A percentile compares a stretch with the other conserved stretches of the same genome.
These are phyloP conservation scores for Ogataea glucozyma DNA, from an alignment of 805 yeast genomes.

Conservation along the genomic window DNA sequence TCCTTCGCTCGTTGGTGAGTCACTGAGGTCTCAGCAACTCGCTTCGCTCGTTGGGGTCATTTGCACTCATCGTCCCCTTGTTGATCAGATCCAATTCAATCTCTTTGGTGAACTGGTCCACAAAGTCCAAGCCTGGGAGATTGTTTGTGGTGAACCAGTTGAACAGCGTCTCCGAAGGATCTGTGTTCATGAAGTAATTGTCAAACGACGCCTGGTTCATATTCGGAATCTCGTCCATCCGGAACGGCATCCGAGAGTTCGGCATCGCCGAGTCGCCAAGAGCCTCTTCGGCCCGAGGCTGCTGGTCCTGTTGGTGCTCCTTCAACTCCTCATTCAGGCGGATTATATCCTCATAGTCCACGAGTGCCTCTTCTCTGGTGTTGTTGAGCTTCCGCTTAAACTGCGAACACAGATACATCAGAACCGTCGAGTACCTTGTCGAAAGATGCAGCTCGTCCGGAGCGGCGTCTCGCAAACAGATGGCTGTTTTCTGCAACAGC, in stretches of 20 bases:
- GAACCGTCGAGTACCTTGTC: slow-evolving; percentile 72
- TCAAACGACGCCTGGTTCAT: slow-evolving; percentile 35
- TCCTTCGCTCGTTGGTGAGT: too few relatives aligned
- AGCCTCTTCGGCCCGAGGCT: neutral
- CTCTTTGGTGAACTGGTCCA: slow-evolving; percentile 81
- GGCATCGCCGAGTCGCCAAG: neutral
- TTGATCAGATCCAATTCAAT: slow-evolving; percentile 62
- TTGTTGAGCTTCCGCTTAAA: slow-evolving; percentile 49
- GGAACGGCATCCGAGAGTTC: neutral
- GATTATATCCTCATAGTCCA: slow-evolving; percentile 30
- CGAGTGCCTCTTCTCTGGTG: slow-evolving; percentile 17
- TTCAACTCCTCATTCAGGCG: slow-evolving; percentile 17
- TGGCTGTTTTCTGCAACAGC: slow-evolving; percentile 70
- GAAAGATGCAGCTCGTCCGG: slow-evolving; percentile 89
- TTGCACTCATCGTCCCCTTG: slow-evolving; percentile 20
- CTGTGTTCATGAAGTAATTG: slow-evolving; percentile 32
- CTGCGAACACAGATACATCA: slow-evolving; percentile 75
- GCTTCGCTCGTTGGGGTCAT: too few relatives aligned
- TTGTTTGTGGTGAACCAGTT: slow-evolving; percentile 52
- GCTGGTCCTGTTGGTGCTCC: slow-evolving; percentile 11
- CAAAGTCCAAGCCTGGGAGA: slow-evolving; percentile 56
- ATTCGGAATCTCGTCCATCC: slow-evolving; percentile 13
- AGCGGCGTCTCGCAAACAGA: slow-evolving; percentile 73
- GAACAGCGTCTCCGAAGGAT: slow-evolving; percentile 41
- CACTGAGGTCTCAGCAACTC: too few relatives aligned